Conservation (phyloP, 495 filamentous ascomycete genomes). For the Tuber brumale region DNA sequence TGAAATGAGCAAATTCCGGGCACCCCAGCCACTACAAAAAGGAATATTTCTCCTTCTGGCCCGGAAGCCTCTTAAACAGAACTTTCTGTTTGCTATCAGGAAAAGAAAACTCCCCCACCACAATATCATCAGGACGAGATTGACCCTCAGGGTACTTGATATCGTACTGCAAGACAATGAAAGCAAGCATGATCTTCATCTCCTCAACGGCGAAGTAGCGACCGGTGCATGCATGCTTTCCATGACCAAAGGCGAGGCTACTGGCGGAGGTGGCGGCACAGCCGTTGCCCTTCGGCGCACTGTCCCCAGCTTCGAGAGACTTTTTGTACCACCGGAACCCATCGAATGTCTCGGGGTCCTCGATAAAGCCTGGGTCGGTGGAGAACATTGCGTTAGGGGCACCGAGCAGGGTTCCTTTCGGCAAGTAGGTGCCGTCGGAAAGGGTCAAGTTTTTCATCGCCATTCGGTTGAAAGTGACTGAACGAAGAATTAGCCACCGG, state of each 20-base stretch:
- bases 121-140: conserved; percentile 41
- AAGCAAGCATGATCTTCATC: conserved; percentile 48
- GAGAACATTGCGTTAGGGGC: conserved; percentile 27
- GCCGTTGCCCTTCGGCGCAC: conserved; percentile 42
- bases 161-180: conserved; percentile 49
- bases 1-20: not conserved
- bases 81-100: conserved; percentile 42
- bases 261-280: conserved; percentile 47
- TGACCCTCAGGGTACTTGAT: conserved; percentile 46
- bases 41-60: conserved; percentile 11
- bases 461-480: conserved; percentile 47
- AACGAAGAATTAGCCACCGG: not conserved
- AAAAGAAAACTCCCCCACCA: conserved; percentile 43
- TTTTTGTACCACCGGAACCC: conserved; percentile 49
- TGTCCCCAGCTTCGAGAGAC: conserved; percentile 43
- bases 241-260: conserved; percentile 50
- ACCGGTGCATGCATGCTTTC: conserved; percentile 52
- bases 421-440: conserved; percentile 47
- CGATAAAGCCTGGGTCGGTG: conserved; percentile 22
- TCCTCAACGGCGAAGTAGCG: conserved; percentile 52
- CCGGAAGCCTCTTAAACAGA: conserved; percentile 38
- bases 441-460: conserved; percentile 44
- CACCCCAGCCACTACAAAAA: conserved; percentile 9
- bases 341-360: conserved; percentile 49
- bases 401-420: conserved; percentile 43